Conservation (phyloP, 306 rosid species). For the Trifolium dubium region DNA sequence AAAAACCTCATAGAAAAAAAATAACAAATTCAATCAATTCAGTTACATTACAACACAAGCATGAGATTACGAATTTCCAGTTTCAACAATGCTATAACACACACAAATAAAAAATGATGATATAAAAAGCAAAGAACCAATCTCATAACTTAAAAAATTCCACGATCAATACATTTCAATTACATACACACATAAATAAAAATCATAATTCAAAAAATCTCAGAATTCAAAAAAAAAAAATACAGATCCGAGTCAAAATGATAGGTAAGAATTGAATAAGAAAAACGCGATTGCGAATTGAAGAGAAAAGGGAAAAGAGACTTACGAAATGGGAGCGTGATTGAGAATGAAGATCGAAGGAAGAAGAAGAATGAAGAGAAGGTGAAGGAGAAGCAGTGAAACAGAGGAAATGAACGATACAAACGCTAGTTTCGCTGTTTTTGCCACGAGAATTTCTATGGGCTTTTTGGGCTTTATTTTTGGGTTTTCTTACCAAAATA, state of each 20-base stretch:
- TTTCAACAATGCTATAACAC: not conserved
- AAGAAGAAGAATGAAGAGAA: not conserved
- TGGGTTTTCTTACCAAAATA: not conserved
- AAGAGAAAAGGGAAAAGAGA: not conserved
- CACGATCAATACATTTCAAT: not conserved
- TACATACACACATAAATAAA: not conserved
- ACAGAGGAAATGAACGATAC: not conserved
- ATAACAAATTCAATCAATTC: constrained; percentile 7
- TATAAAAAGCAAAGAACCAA: not conserved
- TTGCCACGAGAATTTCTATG: constrained; percentile 30
- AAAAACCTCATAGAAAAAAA: not conserved
- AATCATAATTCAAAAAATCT: constrained; percentile 1
- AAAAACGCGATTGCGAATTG: not conserved
- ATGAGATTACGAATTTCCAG: constrained; percentile 12
- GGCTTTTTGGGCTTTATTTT: constrained; percentile 39
- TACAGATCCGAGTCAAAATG: constrained; percentile 4
- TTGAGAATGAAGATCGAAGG: constrained; percentile 31
- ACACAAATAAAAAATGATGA: not conserved
- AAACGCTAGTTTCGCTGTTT: constrained; percentile 34
- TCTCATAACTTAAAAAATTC: not conserved
- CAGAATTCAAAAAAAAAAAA: not conserved
- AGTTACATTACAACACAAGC: not conserved
- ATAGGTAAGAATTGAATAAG: not conserved
- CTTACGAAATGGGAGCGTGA: constrained; percentile 41
- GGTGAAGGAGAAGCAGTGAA: not conserved